Evolutionary conservation across 2,329 filamentous ascomycete species (phyloP).

Genomic region (Pyricularia sp.): DNA sequence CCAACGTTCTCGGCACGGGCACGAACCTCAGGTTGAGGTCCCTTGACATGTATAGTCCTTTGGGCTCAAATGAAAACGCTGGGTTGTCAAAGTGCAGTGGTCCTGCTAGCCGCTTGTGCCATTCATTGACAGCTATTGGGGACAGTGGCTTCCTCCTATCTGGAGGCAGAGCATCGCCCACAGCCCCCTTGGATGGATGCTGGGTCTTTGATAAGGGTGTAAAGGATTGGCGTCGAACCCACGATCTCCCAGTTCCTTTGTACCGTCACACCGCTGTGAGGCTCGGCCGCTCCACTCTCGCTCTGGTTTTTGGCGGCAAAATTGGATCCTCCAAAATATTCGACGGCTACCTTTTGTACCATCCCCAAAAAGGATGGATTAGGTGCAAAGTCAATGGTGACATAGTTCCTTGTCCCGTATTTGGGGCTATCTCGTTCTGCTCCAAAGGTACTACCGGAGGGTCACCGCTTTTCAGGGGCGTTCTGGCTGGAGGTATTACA

Average conservation of each 20-base stretch:
- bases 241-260: conserved; percentile 58
- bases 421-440: conserved; percentile 31
- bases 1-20: conserved; percentile 34
- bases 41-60: conserved; percentile 37
- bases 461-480: conserved; percentile 37
- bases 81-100: conserved; percentile 14
- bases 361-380: conserved; percentile 36
- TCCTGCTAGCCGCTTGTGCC: conserved; percentile 55
- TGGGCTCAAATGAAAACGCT: conserved; percentile 7
- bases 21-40: conserved; percentile 35
- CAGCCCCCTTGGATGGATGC: conserved; percentile 58
- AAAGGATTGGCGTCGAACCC: conserved; percentile 50
- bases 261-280: conserved; percentile 64
- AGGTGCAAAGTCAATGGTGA: conserved; percentile 27
- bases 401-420: conserved; percentile 25
- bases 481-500: conserved; percentile 65
- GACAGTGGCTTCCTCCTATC: conserved; percentile 52
- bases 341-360: conserved; percentile 44
- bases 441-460: conserved; percentile 10
- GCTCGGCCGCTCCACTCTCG: conserved; percentile 36
- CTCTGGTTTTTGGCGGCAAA: conserved; percentile 56
- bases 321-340: conserved; percentile 36
- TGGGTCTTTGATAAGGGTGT: conserved; percentile 57
- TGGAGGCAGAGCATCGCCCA: conserved; percentile 73
- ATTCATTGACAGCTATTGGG: conserved; percentile 61